Evolutionary conservation across 495 filamentous ascomycete genomes (phyloP), one percentile per base, ranked within the genome.

Genomic region (Haplographium delicatum): DNA sequence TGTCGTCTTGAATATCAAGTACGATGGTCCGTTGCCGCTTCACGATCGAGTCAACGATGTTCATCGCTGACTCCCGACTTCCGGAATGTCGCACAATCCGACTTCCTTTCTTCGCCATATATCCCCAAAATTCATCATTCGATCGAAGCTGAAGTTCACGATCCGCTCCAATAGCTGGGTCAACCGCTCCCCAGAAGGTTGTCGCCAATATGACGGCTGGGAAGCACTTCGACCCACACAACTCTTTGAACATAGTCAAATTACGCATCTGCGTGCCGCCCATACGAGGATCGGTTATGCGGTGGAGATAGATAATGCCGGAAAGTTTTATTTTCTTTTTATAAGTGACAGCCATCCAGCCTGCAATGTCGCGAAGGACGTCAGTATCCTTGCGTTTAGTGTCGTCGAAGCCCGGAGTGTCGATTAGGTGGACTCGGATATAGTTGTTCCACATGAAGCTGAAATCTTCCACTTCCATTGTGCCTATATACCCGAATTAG

Each of bases 391-490:
- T 50, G 8, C 53, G 47, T 5, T 60, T 31, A 1, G 68, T 70
- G 47, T 73, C 66, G 39, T 73, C 62, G 44, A 74, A 74, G 1
- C 71, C 71, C 4, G 71, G 71, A 1, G 71, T 72, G 42, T 74
- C 71, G 7, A 76, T 49, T 2, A 72, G 57, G 44, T 55, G 57
- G 26, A 64, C 37, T 15, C 28, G 28, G 7, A 13, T 31, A 31
- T 31, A 7, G 7, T 13, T 13, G 13, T 13, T 7, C 13, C 28
- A 13, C 7, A 31, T 7, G 28, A 7, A 13, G 7, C 28, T 31
- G 13, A 31, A 31, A 31, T 31, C 7, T 31, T 13, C 7, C 7
- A 31, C 28, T 7, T 31, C 13, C 28, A 7, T 7, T 7, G 28
- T 31, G 28, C n/a, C 13, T 31, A 7, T 31, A 31, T 7, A 7